A percentile compares a stretch with the other conserved stretches of the same genome.
phyloP scores from a whole-genome alignment of 1,284 basidiomycete genomes.

The Caloboletus inedulis region DNA sequence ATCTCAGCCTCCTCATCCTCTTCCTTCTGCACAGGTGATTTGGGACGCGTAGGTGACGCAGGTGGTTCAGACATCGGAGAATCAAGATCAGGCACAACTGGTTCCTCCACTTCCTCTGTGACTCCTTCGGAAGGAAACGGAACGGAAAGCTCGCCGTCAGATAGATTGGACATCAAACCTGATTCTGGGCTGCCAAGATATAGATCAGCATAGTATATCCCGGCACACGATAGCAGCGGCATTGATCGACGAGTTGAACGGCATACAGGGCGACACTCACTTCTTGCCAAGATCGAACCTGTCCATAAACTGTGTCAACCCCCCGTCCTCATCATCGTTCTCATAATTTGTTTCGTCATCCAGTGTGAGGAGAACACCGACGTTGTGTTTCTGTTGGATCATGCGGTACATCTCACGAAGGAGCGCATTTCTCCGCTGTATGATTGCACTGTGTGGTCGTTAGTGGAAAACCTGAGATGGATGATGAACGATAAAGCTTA shows the following conservation, averaged over 20 bases:
- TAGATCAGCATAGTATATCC: slow-evolving; percentile 8
- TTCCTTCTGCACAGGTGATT: slow-evolving; percentile 24
- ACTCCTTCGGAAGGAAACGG: slow-evolving; percentile 15
- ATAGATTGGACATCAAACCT: slow-evolving; percentile 36
- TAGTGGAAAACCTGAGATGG: neutral
- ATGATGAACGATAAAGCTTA: slow-evolving; percentile 24
- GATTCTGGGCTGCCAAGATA: slow-evolving; percentile 35
- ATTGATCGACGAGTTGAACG: neutral
- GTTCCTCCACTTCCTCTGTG: slow-evolving; percentile 9
- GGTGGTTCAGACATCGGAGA: slow-evolving; percentile 36
- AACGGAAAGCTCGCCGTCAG: slow-evolving; percentile 29
- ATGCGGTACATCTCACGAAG: slow-evolving; percentile 66
- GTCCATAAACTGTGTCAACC: slow-evolving; percentile 48
- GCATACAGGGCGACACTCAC: slow-evolving; percentile 15
- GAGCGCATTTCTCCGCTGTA: slow-evolving; percentile 60
- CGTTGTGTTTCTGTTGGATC: slow-evolving; percentile 48
- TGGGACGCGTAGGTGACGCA: slow-evolving; percentile 23
- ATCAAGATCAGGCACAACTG: slow-evolving; percentile 22
- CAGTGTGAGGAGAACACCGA: slow-evolving; percentile 39
- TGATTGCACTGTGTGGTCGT: slow-evolving; percentile 47
- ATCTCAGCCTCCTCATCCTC: slow-evolving; percentile 28
- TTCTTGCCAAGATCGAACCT: slow-evolving; percentile 51
- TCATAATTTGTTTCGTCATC: slow-evolving; percentile 31
- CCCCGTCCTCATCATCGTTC: slow-evolving; percentile 38
- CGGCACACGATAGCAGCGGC: slow-evolving; percentile 1